These are phyloP conservation scores for Teratosphaeria destructans DNA, from an alignment of 2,329 filamentous ascomycete genomes.

Conservation along the genomic window DNA sequence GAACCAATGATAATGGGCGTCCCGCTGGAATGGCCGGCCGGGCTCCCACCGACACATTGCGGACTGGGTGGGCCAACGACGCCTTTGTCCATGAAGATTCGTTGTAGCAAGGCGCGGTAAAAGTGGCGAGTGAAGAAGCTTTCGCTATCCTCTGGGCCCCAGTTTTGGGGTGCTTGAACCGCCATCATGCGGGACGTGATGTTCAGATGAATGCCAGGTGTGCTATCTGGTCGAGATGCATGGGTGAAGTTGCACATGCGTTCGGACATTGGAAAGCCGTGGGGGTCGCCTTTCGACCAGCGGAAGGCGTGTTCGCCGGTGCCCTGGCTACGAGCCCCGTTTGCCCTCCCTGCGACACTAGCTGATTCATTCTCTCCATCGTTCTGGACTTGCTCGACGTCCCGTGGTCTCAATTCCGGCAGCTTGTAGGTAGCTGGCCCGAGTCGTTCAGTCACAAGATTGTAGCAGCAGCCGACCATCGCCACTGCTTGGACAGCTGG, in stretches of 20 bases:
- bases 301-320: not conserved
- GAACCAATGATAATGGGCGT: slow-evolving; percentile 82
- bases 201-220: slow-evolving; percentile 67
- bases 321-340: not conserved
- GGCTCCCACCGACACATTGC: slow-evolving; percentile 18
- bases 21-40: slow-evolving; percentile 26
- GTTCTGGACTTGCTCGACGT: not conserved
- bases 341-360: not conserved
- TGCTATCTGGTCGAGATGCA: slow-evolving; percentile 9
- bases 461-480: slow-evolving; percentile 97
- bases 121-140: slow-evolving; percentile 88
- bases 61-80: slow-evolving; percentile 52
- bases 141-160: slow-evolving; percentile 71
- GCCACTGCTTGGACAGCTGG: slow-evolving; percentile 79
- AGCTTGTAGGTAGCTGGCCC: slow-evolving; percentile 81
- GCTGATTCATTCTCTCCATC: slow-evolving; percentile 26
- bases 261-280: slow-evolving; percentile 88
- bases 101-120: slow-evolving; percentile 81
- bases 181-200: slow-evolving; percentile 98
- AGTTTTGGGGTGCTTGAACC: slow-evolving; percentile 88
- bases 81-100: slow-evolving; percentile 78
- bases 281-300: slow-evolving; percentile 49
- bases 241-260: slow-evolving; percentile 45
- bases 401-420: slow-evolving; percentile 56
- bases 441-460: slow-evolving; percentile 81